These are phyloP conservation scores for Termitomyces sp. DNA, from an alignment of 768 basidiomycete genomes.

Conservation along the genomic window DNA sequence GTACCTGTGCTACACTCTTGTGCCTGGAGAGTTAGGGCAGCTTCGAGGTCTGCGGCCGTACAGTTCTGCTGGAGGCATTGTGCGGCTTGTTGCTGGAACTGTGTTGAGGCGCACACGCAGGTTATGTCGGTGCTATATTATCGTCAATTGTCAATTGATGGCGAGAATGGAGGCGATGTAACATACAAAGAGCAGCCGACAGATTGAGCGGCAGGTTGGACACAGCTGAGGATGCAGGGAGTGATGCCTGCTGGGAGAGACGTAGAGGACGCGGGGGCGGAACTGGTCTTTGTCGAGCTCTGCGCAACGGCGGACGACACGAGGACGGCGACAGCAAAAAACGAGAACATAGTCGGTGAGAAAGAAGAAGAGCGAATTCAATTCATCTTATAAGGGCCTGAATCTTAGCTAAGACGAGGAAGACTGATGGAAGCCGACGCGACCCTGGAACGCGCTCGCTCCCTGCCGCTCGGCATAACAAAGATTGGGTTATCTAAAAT, in stretches of 20 bases:
- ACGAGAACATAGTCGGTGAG: constrained; percentile 8
- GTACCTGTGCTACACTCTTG: constrained; percentile 7
- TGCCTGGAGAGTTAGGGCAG: constrained; percentile 12
- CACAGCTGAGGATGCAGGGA: constrained; percentile 6
- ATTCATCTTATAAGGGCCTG: no score
- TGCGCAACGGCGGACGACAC: constrained; percentile 7
- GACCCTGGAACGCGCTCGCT: no score
- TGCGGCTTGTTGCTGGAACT: constrained; percentile 18
- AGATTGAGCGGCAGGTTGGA: constrained; percentile 5
- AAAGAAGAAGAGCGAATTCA: background rate
- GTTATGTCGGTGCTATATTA: constrained; percentile 4
- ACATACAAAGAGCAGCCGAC: constrained; percentile 5
- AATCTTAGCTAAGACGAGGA: no score
- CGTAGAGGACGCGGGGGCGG: background rate
- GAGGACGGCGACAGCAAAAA: constrained; percentile 7
- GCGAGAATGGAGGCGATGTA: no score
- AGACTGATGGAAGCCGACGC: no score
- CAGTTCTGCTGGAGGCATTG: no score
- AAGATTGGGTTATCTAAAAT: no score
- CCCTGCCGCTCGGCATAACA: no score
- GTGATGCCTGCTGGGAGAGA: background rate
- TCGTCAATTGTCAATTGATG: background rate
- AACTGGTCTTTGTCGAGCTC: background rate
- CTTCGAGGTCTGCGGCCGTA: constrained; percentile 6
- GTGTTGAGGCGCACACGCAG: constrained; percentile 14